Percentiles rank a stretch among this genome's conserved stretches.
Conservation (phyloP, 2,329 filamentous ascomycete species). For the Sclerotinia nivalis region DNA sequence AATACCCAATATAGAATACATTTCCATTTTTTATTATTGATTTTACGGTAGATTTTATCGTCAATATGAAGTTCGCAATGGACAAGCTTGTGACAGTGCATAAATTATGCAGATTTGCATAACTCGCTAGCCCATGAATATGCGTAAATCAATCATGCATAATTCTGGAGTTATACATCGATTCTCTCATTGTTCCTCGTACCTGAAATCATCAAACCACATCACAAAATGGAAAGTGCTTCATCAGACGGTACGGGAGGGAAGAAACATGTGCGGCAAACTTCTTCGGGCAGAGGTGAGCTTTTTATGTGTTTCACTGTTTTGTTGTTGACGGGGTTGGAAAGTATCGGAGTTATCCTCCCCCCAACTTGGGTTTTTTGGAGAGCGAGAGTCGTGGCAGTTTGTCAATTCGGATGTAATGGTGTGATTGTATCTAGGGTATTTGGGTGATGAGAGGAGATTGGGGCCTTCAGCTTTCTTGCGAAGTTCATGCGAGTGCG, state of each 20-base stretch:
- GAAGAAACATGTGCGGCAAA: constrained; percentile 19
- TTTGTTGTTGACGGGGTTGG: no score
- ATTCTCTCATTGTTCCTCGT: background rate
- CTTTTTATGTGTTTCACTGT: background rate
- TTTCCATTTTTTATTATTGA: background rate
- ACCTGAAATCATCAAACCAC: background rate
- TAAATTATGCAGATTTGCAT: background rate
- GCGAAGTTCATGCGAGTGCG: background rate
- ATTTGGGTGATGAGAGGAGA: background rate
- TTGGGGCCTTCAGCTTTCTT: background rate
- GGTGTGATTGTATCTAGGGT: no score
- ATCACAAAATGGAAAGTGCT: constrained; percentile 10
- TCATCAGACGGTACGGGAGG: constrained; percentile 14
- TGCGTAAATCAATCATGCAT: background rate
- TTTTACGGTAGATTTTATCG: no score
- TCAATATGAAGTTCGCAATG: no score
- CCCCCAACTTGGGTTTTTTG: background rate
- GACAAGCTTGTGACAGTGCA: background rate
- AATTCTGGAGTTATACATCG: background rate
- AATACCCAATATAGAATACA: constrained; percentile 11
- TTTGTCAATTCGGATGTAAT: background rate
- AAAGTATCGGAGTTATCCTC: background rate
- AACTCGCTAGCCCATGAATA: background rate
- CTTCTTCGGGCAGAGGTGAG: constrained; percentile 24
- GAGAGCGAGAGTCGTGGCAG: background rate